Conservation (phyloP, 2,329 filamentous ascomycete species). For the Nothophoma quercina region DNA sequence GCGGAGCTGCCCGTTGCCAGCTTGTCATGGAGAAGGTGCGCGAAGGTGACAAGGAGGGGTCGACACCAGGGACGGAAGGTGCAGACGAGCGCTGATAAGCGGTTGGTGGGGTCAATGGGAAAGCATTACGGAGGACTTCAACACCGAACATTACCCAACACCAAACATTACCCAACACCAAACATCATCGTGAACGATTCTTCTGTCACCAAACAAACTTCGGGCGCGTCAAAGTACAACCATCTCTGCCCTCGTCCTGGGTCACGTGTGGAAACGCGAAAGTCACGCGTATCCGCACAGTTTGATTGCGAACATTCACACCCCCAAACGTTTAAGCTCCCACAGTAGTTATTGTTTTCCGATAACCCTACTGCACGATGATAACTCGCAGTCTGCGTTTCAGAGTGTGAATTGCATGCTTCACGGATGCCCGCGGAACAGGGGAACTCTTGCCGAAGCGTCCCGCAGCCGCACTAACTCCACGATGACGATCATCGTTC, state of each 20-base stretch:
- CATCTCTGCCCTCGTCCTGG: too few relatives aligned
- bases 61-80: slow-evolving; percentile 34
- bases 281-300: neutral
- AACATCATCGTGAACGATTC: neutral
- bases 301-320: neutral
- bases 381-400: neutral
- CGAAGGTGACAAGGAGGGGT: slow-evolving; percentile 23
- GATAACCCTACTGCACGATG: neutral
- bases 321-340: neutral
- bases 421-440: slow-evolving; percentile 12
- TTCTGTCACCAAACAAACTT: neutral
- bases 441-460: slow-evolving; percentile 9
- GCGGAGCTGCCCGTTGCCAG: slow-evolving; percentile 32
- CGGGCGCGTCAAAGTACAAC: too few relatives aligned
- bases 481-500: slow-evolving; percentile 17
- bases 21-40: slow-evolving; percentile 20
- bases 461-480: slow-evolving; percentile 16
- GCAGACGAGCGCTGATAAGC: slow-evolving; percentile 36
- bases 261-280: too few relatives aligned
- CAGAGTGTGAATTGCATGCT: neutral
- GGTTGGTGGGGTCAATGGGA: slow-evolving; percentile 28
- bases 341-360: neutral
- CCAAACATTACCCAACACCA: neutral
- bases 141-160: neutral
- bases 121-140: too few relatives aligned